These are phyloP conservation scores for Rhodotorula sp. DNA, from an alignment of 1,284 basidiomycete genomes.

Conservation along the genomic window DNA sequence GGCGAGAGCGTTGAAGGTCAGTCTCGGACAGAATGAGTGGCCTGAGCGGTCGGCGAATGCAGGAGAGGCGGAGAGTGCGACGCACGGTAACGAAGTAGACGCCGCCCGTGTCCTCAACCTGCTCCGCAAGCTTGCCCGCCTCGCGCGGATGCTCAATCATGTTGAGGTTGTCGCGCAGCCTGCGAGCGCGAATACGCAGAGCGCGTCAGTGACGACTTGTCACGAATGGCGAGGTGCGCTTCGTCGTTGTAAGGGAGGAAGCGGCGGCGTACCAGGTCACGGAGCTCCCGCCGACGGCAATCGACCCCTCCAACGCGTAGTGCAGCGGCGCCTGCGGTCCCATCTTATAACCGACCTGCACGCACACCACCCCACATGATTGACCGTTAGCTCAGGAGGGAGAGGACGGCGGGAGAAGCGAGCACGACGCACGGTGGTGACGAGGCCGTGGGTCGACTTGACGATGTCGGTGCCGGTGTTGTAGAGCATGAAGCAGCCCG, in stretches of 20 bases:
- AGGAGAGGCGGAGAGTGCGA: slow-evolving; percentile 58
- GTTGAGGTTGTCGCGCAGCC: slow-evolving; percentile 84
- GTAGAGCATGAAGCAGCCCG: slow-evolving; percentile 93
- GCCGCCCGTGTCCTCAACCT: slow-evolving; percentile 81
- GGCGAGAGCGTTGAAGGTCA: slow-evolving; percentile 14
- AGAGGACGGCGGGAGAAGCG: slow-evolving; percentile 41
- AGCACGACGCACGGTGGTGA: slow-evolving; percentile 75
- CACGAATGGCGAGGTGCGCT: too few species aligned
- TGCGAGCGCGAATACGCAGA: background rate
- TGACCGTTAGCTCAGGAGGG: background rate
- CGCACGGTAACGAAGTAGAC: slow-evolving; percentile 97
- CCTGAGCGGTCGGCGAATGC: slow-evolving; percentile 47
- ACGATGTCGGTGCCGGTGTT: slow-evolving; percentile 87
- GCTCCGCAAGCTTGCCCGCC: slow-evolving; percentile 79
- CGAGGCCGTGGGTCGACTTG: slow-evolving; percentile 77
- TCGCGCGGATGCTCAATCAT: slow-evolving; percentile 79
- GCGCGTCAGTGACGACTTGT: too few species aligned
- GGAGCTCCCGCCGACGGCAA: slow-evolving; percentile 91
- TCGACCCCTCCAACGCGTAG: slow-evolving; percentile 93
- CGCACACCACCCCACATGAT: background rate
- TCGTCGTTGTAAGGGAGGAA: too few species aligned
- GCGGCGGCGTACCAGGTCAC: slow-evolving; percentile 69
- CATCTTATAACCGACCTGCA: slow-evolving; percentile 87
- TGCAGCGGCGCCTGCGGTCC: slow-evolving; percentile 75
- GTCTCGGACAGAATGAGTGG: slow-evolving; percentile 60